Evolutionary conservation across 495 filamentous ascomycete genomes (phyloP), one percentile per base, ranked within the genome.

Genomic region (Recurvomyces mirabilis): DNA sequence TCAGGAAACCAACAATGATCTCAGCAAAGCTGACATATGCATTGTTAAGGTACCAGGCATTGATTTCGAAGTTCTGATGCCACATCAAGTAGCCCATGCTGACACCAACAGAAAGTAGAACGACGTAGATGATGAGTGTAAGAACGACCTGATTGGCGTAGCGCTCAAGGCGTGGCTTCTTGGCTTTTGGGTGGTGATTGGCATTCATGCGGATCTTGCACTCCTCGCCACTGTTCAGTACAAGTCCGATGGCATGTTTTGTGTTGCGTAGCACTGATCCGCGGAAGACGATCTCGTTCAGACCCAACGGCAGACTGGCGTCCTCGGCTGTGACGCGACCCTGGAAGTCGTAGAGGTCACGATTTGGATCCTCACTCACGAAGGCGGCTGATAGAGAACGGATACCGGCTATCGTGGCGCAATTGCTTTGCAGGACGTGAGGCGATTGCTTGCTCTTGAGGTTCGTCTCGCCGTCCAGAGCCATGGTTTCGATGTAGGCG

Each of bases 151-250:
- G 76, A 57, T 98, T 98, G 28, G 93, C 83, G 36, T 81, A 71
- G 23, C 65, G 65, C 54, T 95, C 89, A 47, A 98, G 76, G 20
- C 81, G 68, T 1, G 91, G 91, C 6, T 82, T 81, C 60, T 98
- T 98, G 57, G 88, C 89, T 24, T 80, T 78, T 30, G 82, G 86
- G 47, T 88, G 87, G 59, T 94, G 93, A 63, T 91, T 91, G 28
- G 88, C 85, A 54, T 98, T 98, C 88, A 95, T 94, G 20, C 91
- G 80, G 52, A 98, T 95, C 62, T 95, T 94, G 71, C 86, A 95
- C 63, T 95, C 91, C 62, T 95, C 89, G 38, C 91, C 91, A 14
- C 82, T 89, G 65, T 94, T 94, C 44, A 94, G 80, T 32, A 95
- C 86, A 60, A 98, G 70, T 0, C 87, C 88, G 31, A 86, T 64